Base-by-base conservation (phyloP, 108 stramenopile species). In the Parietichytrium sp. region DNA sequence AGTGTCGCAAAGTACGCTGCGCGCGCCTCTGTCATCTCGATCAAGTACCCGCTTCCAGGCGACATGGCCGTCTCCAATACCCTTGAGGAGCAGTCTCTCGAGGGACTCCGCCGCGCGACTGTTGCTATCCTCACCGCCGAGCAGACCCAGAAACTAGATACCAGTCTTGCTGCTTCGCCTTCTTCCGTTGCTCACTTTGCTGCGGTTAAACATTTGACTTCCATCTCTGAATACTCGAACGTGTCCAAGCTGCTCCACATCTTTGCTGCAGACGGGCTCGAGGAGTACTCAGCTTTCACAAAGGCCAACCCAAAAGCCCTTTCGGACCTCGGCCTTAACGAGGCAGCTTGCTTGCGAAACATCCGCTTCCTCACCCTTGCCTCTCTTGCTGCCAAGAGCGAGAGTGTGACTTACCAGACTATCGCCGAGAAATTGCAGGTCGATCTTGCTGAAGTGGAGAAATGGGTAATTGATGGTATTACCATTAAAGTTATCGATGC, bases 1-100 rank as follows among this genome's bases (percentile, higher is more conserved):
- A 25, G 6, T 8, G 36, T 42, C n/a, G 61, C 61, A 33, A 72
- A 72, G 61, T 72, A 72, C 61, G 61, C 61, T 25, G 61, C 61
- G 38, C 61, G 61, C 38, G 61, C 61, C 42, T 33, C 61, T 25
- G 61, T 23, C n/a, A 45, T 72, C 38, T 36, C 61, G 16, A 72
- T 72, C 61, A 72, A 72, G 61, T 72, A 72, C 61, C 61, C 61
- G 61, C 61, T 72, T n/a, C 61, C 61, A 42, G 38, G 45, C 3
- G 61, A 72, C 61, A 25, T 72, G 7, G 42, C 61, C n/a, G 38
- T 45, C 23, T 33, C 61, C n/a, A 72, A 72, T 42, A 45, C 61
- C 20, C 61, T 72, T 25, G 61, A 72, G 38, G 61, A 45, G n/a
- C 36, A 45, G 15, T 33, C 61, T 29, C 52, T 29, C 42, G 61